Conservation (phyloP, 257 asterid genomes). For the Fraxinus quadrangulata region DNA sequence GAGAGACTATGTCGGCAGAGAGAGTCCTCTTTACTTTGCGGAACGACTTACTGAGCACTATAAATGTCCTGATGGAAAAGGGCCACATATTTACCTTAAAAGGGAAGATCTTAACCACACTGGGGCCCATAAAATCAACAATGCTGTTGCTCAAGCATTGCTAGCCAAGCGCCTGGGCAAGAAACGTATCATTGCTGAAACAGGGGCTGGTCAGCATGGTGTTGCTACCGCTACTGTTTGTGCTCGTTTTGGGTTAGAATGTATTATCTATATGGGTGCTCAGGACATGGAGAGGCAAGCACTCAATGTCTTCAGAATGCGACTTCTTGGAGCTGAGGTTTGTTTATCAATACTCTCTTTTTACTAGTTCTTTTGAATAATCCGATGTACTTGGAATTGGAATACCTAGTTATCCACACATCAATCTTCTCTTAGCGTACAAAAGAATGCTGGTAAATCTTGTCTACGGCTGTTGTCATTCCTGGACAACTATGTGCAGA, state of each 20-base stretch:
- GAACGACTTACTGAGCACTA: conserved; percentile 91
- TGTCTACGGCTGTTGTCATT: conserved; percentile 5
- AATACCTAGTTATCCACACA: not conserved
- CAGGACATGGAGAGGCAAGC: conserved; percentile 98
- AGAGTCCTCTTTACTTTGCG: conserved; percentile 88
- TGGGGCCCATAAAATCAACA: conserved; percentile 96
- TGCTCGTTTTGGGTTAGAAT: conserved; percentile 88
- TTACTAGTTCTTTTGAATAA: conserved; percentile 7
- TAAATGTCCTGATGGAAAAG: conserved; percentile 63
- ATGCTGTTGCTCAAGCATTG: conserved; percentile 88
- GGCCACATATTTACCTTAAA: conserved; percentile 82
- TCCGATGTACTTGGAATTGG: not conserved
- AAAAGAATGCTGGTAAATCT: not conserved
- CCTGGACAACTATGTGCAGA: conserved; percentile 8
- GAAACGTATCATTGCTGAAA: conserved; percentile 89
- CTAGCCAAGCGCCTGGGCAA: conserved; percentile 92
- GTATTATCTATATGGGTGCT: conserved; percentile 93
- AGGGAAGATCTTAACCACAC: conserved; percentile 97
- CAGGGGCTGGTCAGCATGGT: conserved; percentile 99
- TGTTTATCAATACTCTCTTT: conserved; percentile 26
- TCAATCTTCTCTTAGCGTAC: not conserved
- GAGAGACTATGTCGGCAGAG: conserved; percentile 95
- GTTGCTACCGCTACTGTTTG: conserved; percentile 98
- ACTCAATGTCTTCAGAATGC: conserved; percentile 91
- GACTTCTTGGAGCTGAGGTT: conserved; percentile 97